phyloP scores from a whole-genome alignment of 164 flowering plant genomes.

The Magnolia sinica region DNA sequence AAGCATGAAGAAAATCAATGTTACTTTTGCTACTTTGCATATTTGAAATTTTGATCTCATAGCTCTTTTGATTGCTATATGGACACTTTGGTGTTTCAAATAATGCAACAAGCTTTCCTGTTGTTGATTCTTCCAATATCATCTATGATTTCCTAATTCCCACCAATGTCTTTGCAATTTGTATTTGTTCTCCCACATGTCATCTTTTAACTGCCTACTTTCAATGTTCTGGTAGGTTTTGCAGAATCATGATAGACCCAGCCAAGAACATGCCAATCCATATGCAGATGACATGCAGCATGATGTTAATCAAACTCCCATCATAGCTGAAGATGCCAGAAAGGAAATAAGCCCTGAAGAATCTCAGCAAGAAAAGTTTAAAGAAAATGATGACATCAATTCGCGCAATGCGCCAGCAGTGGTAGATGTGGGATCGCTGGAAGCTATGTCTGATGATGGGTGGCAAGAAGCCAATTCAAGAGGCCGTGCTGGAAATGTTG shows the following conservation, averaged over 20 bases:
- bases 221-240: conserved; percentile 33
- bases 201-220: neutral
- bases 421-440: conserved; percentile 19
- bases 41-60: too few species aligned
- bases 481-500: conserved; percentile 40
- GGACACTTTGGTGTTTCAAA: too few species aligned
- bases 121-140: neutral
- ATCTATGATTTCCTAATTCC: neutral
- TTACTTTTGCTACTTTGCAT: too few species aligned
- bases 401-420: conserved; percentile 10
- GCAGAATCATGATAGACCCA: conserved; percentile 38
- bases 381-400: conserved; percentile 25
- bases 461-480: conserved; percentile 90
- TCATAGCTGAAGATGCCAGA: conserved; percentile 18
- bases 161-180: neutral
- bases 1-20: too few species aligned
- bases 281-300: conserved; percentile 12
- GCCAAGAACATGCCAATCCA: conserved; percentile 26
- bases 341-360: conserved; percentile 15
- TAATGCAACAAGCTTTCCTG: too few species aligned
- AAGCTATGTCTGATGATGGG: conserved; percentile 66
- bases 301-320: conserved; percentile 13
- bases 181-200: neutral
- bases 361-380: conserved; percentile 18
- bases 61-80: too few species aligned